Percentiles rank a stretch among this genome's conserved stretches.
Conservation (phyloP, 176 grass and related monocot genomes). For the Puccinellia tenuiflora region DNA sequence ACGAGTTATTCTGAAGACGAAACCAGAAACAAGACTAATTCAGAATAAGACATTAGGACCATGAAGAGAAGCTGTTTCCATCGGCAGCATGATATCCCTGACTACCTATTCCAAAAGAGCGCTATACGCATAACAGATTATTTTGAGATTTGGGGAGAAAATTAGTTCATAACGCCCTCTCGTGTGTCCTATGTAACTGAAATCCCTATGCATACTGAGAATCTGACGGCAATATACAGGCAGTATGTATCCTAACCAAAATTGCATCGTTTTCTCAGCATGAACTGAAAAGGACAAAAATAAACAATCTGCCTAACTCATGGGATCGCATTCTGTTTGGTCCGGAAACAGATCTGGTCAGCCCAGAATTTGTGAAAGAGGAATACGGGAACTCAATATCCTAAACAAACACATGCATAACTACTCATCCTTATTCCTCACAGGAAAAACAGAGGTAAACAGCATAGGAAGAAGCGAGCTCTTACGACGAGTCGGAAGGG, state of each 20-base stretch:
- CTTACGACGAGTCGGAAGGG: slow-evolving; percentile 68
- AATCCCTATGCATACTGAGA: background rate
- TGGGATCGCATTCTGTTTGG: background rate
- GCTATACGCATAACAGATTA: background rate
- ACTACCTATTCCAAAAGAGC: background rate
- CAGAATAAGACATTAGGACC: background rate
- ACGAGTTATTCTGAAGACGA: slow-evolving; percentile 66
- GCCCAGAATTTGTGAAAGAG: background rate
- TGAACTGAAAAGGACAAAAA: background rate
- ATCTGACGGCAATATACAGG: background rate
- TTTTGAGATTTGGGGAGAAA: background rate
- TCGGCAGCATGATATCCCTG: background rate
- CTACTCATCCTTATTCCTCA: background rate
- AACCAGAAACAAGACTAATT: slow-evolving; percentile 9
- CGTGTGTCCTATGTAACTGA: background rate
- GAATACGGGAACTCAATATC: background rate
- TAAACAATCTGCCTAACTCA: background rate
- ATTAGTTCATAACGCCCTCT: background rate
- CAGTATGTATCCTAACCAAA: background rate
- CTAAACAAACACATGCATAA: background rate
- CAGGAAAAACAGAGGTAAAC: too few species aligned
- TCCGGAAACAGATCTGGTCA: background rate
- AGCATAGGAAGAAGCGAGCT: background rate
- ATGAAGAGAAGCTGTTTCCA: background rate
- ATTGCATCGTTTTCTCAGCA: background rate